These are phyloP conservation scores for Calamus simplicifolius DNA, from an alignment of 176 grass and related monocot genomes.

Conservation along the genomic window DNA sequence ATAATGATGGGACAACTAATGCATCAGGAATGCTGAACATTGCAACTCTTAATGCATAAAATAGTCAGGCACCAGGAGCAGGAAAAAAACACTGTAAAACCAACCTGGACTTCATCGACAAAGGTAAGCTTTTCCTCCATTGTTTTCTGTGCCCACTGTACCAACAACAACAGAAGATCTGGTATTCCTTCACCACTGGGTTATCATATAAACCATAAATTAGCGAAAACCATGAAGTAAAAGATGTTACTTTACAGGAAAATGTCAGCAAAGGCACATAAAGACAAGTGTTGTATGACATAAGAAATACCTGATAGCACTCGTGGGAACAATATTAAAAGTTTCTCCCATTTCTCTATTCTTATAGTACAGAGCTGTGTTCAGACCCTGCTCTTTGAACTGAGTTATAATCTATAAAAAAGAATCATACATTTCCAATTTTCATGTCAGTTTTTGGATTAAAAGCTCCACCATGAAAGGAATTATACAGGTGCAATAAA, in stretches of 20 bases:
- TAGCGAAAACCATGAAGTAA: too few species aligned
- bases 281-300: neutral
- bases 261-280: neutral
- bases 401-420: conserved; percentile 59
- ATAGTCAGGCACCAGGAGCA: too few species aligned
- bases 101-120: conserved; percentile 91
- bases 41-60: too few species aligned
- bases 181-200: conserved; percentile 89
- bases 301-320: conserved; percentile 65
- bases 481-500: neutral
- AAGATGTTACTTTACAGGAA: too few species aligned
- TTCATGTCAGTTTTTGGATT: too few species aligned
- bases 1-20: too few species aligned
- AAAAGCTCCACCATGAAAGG: too few species aligned
- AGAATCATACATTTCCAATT: too few species aligned
- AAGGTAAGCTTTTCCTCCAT: conserved; percentile 93
- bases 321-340: conserved; percentile 92
- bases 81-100: neutral
- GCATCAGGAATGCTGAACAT: too few species aligned
- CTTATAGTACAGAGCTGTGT: conserved; percentile 90
- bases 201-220: neutral
- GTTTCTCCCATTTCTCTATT: conserved; percentile 90
- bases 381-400: conserved; percentile 94
- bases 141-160: conserved; percentile 90
- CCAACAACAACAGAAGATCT: conserved; percentile 78